Base-by-base conservation (phyloP, 2,329 filamentous ascomycete species). In the Fusarium robinianum region DNA sequence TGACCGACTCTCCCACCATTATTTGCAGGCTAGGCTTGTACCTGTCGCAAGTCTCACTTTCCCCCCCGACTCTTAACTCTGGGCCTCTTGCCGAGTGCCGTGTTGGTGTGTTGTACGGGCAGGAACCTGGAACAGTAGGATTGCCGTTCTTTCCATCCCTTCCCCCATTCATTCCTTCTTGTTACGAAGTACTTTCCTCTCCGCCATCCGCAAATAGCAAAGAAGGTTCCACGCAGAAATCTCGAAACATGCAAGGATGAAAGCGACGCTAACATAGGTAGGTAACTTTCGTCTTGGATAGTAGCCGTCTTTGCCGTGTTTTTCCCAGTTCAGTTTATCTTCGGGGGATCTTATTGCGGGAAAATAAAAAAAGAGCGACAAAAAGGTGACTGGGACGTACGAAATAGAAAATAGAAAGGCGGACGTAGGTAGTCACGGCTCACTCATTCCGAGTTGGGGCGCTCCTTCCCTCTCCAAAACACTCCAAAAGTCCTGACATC, bases 301-400 rank as follows among this genome's bases (percentile, higher is more conserved):
- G 49, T 50, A 53, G 57, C 57, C 57, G 57, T 60, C 41, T 58
- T 60, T 58, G 53, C 56, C 57, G 57, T 56, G 29, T n/a, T 12
- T 35, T 35, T 23, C 25, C 41, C 37, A 18, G 23, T 19, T 15
- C 14, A 21, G 36, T 16, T 24, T 18, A 30, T 15, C 32, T 24
- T 16, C 8, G 21, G 12, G 21, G 21, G 21, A n/a, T n/a, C n/a
- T n/a, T n/a, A n/a, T n/a, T n/a, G n/a, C n/a, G n/a, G n/a, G n/a
- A n/a, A n/a, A n/a, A n/a, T n/a, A n/a, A n/a, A n/a, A n/a, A n/a
- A n/a, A n/a, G n/a, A n/a, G n/a, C n/a, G n/a, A n/a, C n/a, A n/a
- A n/a, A n/a, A n/a, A n/a, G n/a, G n/a, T n/a, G n/a, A n/a, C n/a
- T n/a, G n/a, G n/a, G n/a, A n/a, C n/a, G n/a, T n/a, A n/a, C n/a